Conservation (phyloP, 352 stramenopile genomes). For the Lagenidium sp. region DNA sequence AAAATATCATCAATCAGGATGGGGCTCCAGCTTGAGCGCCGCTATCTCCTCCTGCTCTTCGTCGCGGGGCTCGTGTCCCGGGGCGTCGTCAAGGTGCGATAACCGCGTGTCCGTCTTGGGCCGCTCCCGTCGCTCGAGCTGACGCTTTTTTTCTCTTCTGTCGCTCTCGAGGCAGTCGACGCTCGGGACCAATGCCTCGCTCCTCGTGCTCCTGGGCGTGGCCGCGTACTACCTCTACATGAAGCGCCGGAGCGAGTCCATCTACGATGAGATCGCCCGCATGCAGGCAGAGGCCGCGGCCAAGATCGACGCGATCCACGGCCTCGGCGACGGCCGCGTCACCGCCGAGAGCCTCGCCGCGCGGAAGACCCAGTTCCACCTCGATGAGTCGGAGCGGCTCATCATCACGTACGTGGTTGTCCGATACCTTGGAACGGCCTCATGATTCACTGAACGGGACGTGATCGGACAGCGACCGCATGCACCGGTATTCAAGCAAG, state of each 20-base stretch:
- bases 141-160: too few species aligned
- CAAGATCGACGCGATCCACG: conserved; percentile 61
- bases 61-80: conserved; percentile 50
- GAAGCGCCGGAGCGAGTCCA: conserved; percentile 38
- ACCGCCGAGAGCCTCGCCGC: conserved; percentile 16
- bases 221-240: conserved; percentile 55
- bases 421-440: background rate
- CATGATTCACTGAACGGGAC: background rate
- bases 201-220: conserved; percentile 51
- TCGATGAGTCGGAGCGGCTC: conserved; percentile 37
- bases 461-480: conserved; percentile 31
- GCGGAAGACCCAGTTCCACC: conserved; percentile 63
- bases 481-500: conserved; percentile 71
- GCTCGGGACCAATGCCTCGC: conserved; percentile 51
- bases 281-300: conserved; percentile 42
- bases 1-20: background rate
- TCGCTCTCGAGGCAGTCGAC: conserved; percentile 24
- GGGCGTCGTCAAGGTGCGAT: conserved; percentile 48
- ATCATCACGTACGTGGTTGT: conserved; percentile 57
- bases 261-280: conserved; percentile 64
- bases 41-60: conserved; percentile 70
- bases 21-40: conserved; percentile 19
- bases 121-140: conserved; percentile 1
- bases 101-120: background rate
- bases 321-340: conserved; percentile 35